Evolutionary conservation across 495 filamentous ascomycete species (phyloP), one percentile per base, ranked within the genome.

Genomic region (Apodospora peruviana): DNA sequence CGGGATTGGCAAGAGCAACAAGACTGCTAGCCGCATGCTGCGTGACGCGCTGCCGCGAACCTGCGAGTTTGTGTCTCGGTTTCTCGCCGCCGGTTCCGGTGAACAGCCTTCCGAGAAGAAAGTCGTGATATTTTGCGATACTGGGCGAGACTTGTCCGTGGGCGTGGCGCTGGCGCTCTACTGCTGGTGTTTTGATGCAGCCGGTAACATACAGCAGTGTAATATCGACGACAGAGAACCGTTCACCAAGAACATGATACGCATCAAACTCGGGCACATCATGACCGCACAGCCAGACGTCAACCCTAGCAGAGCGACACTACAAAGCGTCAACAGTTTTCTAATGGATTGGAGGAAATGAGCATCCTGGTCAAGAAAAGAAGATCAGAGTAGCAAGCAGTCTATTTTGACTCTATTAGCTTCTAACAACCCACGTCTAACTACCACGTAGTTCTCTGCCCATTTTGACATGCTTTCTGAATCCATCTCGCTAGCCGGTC

Each of bases 281-380:
- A 83, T 87, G 50, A 82, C 78, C 14, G 80, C 82, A 0, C 76
- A 82, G 53, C 83, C 86, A 18, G 83, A 84, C 51, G 83, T 83
- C 14, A 94, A 93, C 60, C 90, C 90, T 0, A 85, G 81, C 51
- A 74, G 91, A 35, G 75, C 84, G 23, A 95, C 89, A 1, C 66
- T 97, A 42, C 87, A 95, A 62, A 85, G 84, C 46, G 82, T 96
- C 34, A 95, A 96, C 67, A 84, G 85, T 34, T 95, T 88, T 54
- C 69, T 97, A 39, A 93, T 97, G 82, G 71, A 71, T 43, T 72
- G 63, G 61, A 52, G 60, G 20, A 61, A 60, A 47, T 67, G 47
- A 54, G 16, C 34, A 25, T 32, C 2, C 5, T 21, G 23, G 27
- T n/a, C n/a, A n/a, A n/a, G n/a, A n/a, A n/a, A n/a, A n/a, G n/a